Evolutionary conservation across 2,329 filamentous ascomycete genomes (phyloP).

Genomic region (Beauveria sp.): DNA sequence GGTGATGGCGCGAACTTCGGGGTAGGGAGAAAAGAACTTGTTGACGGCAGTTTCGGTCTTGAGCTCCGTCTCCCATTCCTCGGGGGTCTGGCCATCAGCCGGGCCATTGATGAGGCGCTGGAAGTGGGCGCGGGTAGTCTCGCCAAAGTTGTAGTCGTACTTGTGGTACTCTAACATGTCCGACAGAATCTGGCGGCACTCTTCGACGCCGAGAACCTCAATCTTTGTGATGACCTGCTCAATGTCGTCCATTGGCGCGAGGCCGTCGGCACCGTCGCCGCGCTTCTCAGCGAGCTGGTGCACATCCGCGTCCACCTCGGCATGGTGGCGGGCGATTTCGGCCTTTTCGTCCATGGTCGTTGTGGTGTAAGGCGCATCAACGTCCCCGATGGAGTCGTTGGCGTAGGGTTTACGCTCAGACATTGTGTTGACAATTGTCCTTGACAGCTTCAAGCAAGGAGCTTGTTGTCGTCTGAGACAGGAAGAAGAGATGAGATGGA

Average conservation of each 20-base stretch:
- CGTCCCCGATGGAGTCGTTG: neutral
- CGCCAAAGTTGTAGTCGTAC: conserved; percentile 20
- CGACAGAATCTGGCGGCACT: conserved; percentile 15
- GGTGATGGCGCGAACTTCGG: conserved; percentile 11
- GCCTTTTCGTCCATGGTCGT: conserved; percentile 4
- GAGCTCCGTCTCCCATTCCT: conserved; percentile 9
- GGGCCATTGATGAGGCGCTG: conserved; percentile 14
- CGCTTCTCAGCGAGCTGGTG: conserved; percentile 8
- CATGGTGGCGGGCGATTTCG: conserved; percentile 1
- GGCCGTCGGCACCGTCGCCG: conserved; percentile 13
- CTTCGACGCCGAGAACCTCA: conserved; percentile 15
- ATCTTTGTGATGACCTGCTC: conserved; percentile 20
- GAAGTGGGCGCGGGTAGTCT: conserved; percentile 15
- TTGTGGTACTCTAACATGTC: conserved; percentile 17
- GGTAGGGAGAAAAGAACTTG: conserved; percentile 10
- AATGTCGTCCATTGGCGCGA: conserved; percentile 18
- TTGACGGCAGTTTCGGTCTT: conserved; percentile 10
- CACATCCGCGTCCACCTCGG: neutral
- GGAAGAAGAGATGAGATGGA: neutral
- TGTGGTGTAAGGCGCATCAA: neutral
- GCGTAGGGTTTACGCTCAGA: conserved; percentile 8
- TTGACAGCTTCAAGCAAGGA: neutral
- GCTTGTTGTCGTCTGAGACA: neutral
- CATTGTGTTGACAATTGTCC: neutral
- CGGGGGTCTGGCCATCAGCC: conserved; percentile 12